These are phyloP conservation scores for Porogramme epimiltina DNA, from an alignment of 1,284 basidiomycete genomes.

Conservation along the genomic window DNA sequence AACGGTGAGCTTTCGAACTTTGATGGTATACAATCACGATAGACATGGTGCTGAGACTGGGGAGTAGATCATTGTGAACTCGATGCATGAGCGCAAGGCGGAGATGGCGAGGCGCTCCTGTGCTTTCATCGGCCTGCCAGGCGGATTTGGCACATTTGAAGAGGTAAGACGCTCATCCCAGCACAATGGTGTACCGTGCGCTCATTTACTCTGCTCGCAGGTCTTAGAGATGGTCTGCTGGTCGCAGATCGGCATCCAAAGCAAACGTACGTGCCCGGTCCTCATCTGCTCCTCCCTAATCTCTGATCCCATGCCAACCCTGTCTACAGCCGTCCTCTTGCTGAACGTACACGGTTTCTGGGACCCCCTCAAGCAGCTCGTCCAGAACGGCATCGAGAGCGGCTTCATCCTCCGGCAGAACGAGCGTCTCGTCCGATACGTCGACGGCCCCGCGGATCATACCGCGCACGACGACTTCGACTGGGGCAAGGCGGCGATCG, in stretches of 20 bases:
- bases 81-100: constrained; percentile 92
- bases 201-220: constrained; percentile 36
- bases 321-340: constrained; percentile 68
- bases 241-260: constrained; percentile 89
- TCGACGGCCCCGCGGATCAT: constrained; percentile 67
- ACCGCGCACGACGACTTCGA: constrained; percentile 63
- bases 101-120: constrained; percentile 81
- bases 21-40: not conserved
- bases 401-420: constrained; percentile 77
- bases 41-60: not conserved
- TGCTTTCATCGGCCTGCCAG: constrained; percentile 87
- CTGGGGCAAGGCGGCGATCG: constrained; percentile 76
- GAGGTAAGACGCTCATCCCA: constrained; percentile 55
- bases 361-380: constrained; percentile 73
- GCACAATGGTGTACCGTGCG: not conserved
- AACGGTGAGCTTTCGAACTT: constrained; percentile 42
- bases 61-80: constrained; percentile 68
- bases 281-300: not conserved
- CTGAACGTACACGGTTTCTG: constrained; percentile 84
- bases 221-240: constrained; percentile 90
- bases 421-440: constrained; percentile 62
- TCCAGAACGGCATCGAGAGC: constrained; percentile 64
- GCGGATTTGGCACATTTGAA: constrained; percentile 92
- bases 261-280: constrained; percentile 63
- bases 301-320: not conserved